Evolutionary conservation across 805 yeast genomes (phyloP).

Genomic region (Saccharomycopsis fermentans): DNA sequence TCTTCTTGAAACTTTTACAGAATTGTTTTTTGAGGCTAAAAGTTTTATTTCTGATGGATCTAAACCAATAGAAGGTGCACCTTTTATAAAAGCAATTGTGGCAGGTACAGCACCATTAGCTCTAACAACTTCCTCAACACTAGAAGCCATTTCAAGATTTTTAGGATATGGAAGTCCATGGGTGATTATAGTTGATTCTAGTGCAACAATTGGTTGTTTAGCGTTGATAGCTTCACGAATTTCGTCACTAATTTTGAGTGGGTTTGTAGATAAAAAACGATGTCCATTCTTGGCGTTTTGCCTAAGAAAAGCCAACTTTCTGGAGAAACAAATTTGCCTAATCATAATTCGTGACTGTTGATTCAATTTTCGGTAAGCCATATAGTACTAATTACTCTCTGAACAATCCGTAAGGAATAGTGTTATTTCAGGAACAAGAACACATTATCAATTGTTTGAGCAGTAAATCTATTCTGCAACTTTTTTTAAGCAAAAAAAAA

Average conservation of each 20-base stretch:
- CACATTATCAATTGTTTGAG: too few relatives aligned
- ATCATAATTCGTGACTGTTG: background rate
- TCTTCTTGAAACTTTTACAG: constrained; percentile 63
- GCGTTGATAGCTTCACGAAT: constrained; percentile 50
- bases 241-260: constrained; percentile 30
- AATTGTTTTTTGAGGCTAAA: constrained; percentile 31
- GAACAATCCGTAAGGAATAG: too few relatives aligned
- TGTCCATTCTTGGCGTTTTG: background rate
- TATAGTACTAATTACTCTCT: too few relatives aligned
- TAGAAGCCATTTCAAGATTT: constrained; percentile 60
- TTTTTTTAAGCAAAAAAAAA: too few relatives aligned
- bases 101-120: constrained; percentile 69
- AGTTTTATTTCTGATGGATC: constrained; percentile 34
- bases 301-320: background rate
- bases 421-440: too few relatives aligned
- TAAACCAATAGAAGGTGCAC: constrained; percentile 64
- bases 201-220: constrained; percentile 61
- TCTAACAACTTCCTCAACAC: constrained; percentile 55
- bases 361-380: too few relatives aligned
- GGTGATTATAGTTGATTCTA: constrained; percentile 81
- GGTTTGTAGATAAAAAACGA: background rate
- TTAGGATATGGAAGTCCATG: constrained; percentile 83
- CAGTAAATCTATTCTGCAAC: too few relatives aligned
- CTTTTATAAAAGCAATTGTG: constrained; percentile 68
- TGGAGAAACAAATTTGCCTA: background rate